Evolutionary conservation across 768 basidiomycete genomes (phyloP).

Genomic region (Pisolithus marmoratus): DNA sequence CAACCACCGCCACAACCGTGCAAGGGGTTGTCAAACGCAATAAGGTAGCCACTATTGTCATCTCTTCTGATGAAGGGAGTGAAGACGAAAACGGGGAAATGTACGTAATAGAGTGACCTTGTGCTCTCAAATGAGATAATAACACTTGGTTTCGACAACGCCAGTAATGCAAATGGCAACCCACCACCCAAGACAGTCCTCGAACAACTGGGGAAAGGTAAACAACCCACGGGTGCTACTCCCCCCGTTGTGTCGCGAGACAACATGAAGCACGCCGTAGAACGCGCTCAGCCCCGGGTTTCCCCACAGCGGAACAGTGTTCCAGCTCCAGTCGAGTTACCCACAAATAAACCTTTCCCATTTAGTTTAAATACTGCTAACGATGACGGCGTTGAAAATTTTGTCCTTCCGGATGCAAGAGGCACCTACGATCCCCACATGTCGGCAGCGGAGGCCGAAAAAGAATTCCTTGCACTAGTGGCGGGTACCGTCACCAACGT

Average conservation of each 20-base stretch:
- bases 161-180: neutral
- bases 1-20: neutral
- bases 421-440: conserved; percentile 27
- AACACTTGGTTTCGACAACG: neutral
- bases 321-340: conserved; percentile 29
- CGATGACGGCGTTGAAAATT: conserved; percentile 16
- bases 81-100: conserved; percentile 1
- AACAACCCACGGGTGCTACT: neutral
- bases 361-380: neutral
- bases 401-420: conserved; percentile 23
- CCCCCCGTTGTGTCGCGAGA: conserved; percentile 11
- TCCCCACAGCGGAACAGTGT: conserved; percentile 19
- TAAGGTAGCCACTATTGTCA: conserved; percentile 14
- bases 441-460: conserved; percentile 60
- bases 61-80: conserved; percentile 29
- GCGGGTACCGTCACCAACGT: conserved; percentile 53
- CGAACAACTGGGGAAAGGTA: conserved; percentile 1
- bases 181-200: conserved; percentile 3
- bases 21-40: conserved; percentile 1
- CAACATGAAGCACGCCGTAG: conserved; percentile 11
- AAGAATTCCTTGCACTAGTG: conserved; percentile 72
- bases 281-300: conserved; percentile 14
- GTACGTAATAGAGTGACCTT: conserved; percentile 4
- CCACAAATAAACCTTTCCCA: conserved; percentile 10
- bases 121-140: neutral